Percentiles rank a stretch among this genome's conserved stretches.
These are phyloP conservation scores for Pythium phragmiticola DNA, from an alignment of 352 stramenopile species.

Conservation along the genomic window DNA sequence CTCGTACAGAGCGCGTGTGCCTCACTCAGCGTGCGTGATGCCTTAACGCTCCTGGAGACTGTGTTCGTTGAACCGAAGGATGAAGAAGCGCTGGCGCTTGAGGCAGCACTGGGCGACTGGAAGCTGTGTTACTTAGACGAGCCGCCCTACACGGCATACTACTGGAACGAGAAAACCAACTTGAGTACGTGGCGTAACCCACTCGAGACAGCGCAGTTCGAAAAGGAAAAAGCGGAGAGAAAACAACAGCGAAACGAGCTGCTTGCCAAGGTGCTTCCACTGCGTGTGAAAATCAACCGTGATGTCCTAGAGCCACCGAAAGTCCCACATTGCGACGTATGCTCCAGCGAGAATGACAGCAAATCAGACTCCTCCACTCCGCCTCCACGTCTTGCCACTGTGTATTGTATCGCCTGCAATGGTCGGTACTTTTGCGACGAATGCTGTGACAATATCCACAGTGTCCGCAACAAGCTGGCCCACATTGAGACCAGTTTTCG, in stretches of 20 bases:
- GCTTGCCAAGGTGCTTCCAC: slow-evolving; percentile 38
- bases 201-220: slow-evolving; percentile 40
- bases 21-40: slow-evolving; percentile 35
- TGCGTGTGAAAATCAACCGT: slow-evolving; percentile 48
- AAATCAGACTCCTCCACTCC: not conserved
- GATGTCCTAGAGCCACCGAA: slow-evolving; percentile 11
- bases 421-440: slow-evolving; percentile 42
- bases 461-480: slow-evolving; percentile 21
- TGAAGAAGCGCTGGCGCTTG: slow-evolving; percentile 21
- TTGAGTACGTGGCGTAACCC: slow-evolving; percentile 60
- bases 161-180: slow-evolving; percentile 58
- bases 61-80: slow-evolving; percentile 42
- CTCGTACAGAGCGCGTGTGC: slow-evolving; percentile 46
- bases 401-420: slow-evolving; percentile 43
- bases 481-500: slow-evolving; percentile 40
- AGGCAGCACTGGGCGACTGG: slow-evolving; percentile 45
- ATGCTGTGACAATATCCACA: slow-evolving; percentile 51
- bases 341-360: not conserved
- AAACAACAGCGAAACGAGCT: slow-evolving; percentile 32
- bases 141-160: slow-evolving; percentile 62
- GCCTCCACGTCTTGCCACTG: slow-evolving; percentile 4
- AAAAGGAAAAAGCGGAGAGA: slow-evolving; percentile 36
- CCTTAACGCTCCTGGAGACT: slow-evolving; percentile 33
- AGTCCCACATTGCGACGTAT: slow-evolving; percentile 26
- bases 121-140: slow-evolving; percentile 52